Base-by-base conservation (phyloP, 768 basidiomycete species). In the Paxillus ammoniavirescens region DNA sequence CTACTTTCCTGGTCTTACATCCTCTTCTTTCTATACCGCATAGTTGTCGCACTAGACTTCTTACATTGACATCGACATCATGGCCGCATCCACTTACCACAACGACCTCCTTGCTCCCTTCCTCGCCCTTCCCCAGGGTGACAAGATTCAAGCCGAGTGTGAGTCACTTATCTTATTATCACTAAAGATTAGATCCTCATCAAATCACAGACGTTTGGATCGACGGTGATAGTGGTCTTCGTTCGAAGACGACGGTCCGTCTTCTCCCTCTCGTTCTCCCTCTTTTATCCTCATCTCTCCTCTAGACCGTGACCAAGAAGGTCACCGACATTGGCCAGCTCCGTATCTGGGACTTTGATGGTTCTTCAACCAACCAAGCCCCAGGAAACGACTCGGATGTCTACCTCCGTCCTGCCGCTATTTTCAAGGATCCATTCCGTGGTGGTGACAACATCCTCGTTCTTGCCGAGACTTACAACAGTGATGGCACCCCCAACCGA, bases 381-480 rank as follows among this genome's bases (percentile, higher is more conserved):
- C 93, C 95, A 14, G 96, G 96, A 36, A 65, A 81, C 68, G 90
- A 99, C 77, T 99, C 97, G 8, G 97, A 98, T 70, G 90, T 99
- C 76, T 96, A 93, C 76, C 94, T 99, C 65, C 91, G 95, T 61
- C 97, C 97, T 45, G 93, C 85, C 53, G 86, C 95, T 64, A 93
- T 94, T 77, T 99, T 97, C 87, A 94, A 90, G 66, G 97, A 99
- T 69, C 97, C 97, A 50, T 99, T 98, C 93, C 93, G 97, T 58
- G 91, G 94, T 47, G 96, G 96, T 52, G 87, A 94, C 79, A 98
- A 97, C 79, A 97, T 98, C 65, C 83, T 98, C 55, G 94, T 98
- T 63, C 87, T 98, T 45, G 93, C 94, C 47, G 94, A 94, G 74
- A 93, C 90, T 66, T 98, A 96, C 85, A 97, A 97, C 86, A 97